Evolutionary conservation across 2,329 filamentous ascomycete genomes (phyloP).

Genomic region (Epichloe glyceriae): DNA sequence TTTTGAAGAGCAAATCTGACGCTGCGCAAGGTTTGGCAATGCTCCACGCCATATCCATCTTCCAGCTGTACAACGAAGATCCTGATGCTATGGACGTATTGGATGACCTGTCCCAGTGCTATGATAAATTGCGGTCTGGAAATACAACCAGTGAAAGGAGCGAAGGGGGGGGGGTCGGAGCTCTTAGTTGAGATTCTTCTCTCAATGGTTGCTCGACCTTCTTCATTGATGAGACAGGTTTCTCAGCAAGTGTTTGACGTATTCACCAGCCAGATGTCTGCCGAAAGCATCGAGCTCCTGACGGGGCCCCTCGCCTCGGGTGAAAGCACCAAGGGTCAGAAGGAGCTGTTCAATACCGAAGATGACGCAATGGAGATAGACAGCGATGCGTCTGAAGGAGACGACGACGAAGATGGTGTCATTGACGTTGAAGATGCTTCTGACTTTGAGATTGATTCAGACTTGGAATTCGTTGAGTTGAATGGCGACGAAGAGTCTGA

Average conservation of each 20-base stretch:
- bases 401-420: slow-evolving; percentile 24
- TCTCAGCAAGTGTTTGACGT: slow-evolving; percentile 79
- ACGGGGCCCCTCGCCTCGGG: slow-evolving; percentile 61
- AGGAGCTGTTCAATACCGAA: slow-evolving; percentile 67
- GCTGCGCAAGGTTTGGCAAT: slow-evolving; percentile 57
- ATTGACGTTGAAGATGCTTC: slow-evolving; percentile 6
- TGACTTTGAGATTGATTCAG: slow-evolving; percentile 22
- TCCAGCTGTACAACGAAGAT: slow-evolving; percentile 85
- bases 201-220: slow-evolving; percentile 79
- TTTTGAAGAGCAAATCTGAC: slow-evolving; percentile 29
- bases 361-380: slow-evolving; percentile 45
- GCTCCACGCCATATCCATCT: slow-evolving; percentile 69
- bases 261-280: slow-evolving; percentile 64
- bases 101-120: slow-evolving; percentile 67
- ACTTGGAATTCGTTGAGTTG: slow-evolving; percentile 37
- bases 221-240: slow-evolving; percentile 71
- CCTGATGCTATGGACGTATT: slow-evolving; percentile 73
- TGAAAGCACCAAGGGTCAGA: slow-evolving; percentile 72
- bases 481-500: slow-evolving; percentile 28
- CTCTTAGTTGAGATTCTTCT: slow-evolving; percentile 77
- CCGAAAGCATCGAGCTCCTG: slow-evolving; percentile 53
- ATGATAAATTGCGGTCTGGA: slow-evolving; percentile 47
- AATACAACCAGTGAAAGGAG: slow-evolving; percentile 35
- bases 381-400: slow-evolving; percentile 27
- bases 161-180: slow-evolving; percentile 48